A percentile compares a stretch with the other conserved stretches of the same genome.
phyloP scores from a whole-genome alignment of 2,329 filamentous ascomycete species.

The Pseudogymnoascus sp. region DNA sequence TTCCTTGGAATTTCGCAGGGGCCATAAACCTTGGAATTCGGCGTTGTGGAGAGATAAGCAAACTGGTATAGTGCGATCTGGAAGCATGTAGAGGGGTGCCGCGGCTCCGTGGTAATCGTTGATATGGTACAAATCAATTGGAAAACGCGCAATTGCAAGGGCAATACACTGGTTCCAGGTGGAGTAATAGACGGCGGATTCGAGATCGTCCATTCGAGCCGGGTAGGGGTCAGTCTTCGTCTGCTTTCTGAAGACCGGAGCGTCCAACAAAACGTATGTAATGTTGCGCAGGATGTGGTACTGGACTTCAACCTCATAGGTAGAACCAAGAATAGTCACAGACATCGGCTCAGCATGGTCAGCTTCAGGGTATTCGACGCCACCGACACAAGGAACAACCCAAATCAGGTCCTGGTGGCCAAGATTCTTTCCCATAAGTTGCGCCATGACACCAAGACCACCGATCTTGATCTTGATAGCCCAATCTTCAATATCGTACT shows the following conservation, averaged over 20 bases:
- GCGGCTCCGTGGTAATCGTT: constrained; percentile 58
- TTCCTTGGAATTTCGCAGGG: constrained; percentile 54
- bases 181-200: constrained; percentile 60
- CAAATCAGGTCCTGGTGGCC: constrained; percentile 57
- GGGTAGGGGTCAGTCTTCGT: constrained; percentile 56
- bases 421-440: constrained; percentile 56
- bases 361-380: constrained; percentile 54
- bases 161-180: constrained; percentile 65
- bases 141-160: constrained; percentile 52
- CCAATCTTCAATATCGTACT: constrained; percentile 65
- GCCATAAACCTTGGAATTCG: constrained; percentile 62
- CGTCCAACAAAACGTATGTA: constrained; percentile 57
- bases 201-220: constrained; percentile 60
- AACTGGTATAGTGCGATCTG: constrained; percentile 47
- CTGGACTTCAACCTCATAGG: constrained; percentile 54
- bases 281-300: constrained; percentile 57
- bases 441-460: constrained; percentile 61
- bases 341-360: constrained; percentile 51
- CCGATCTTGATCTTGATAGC: constrained; percentile 64
- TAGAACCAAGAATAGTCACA: constrained; percentile 51
- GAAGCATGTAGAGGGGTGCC: constrained; percentile 56
- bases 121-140: constrained; percentile 56
- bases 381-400: constrained; percentile 55
- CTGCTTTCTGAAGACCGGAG: constrained; percentile 52
- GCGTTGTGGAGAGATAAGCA: constrained; percentile 61